phyloP scores from a whole-genome alignment of 1,139 yeast species.

The Yamadazyma triangularis region DNA sequence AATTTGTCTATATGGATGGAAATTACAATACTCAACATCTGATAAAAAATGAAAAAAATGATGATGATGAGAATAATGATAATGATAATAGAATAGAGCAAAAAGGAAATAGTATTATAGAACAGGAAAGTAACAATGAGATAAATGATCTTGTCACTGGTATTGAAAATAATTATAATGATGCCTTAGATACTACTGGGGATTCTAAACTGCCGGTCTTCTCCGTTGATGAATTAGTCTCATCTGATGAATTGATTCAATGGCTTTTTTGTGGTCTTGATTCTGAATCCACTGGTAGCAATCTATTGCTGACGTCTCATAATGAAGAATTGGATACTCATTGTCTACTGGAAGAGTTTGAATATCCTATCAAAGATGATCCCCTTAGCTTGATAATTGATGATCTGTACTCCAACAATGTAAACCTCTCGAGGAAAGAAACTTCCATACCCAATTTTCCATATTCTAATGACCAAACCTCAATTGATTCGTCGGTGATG shows the following conservation, averaged over 20 bases:
- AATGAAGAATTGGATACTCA: slow-evolving; percentile 10
- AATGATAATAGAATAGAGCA: neutral
- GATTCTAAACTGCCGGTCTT: slow-evolving; percentile 2
- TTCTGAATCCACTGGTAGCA: slow-evolving; percentile 2
- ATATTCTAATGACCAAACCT: slow-evolving; percentile 8
- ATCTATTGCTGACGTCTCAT: slow-evolving; percentile 7
- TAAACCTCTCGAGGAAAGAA: too few species aligned
- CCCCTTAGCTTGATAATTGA: too few species aligned
- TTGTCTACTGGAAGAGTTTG: slow-evolving; percentile 10
- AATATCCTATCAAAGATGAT: too few species aligned
- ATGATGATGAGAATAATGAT: too few species aligned
- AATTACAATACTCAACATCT: neutral
- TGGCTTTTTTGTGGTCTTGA: slow-evolving; percentile 14
- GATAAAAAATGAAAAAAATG: neutral
- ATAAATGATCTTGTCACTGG: neutral
- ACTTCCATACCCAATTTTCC: slow-evolving; percentile 11
- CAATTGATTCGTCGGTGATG: slow-evolving; percentile 6
- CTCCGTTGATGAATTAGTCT: slow-evolving; percentile 11
- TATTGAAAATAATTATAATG: neutral
- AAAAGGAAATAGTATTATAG: neutral
- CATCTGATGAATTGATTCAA: slow-evolving; percentile 12
- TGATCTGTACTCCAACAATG: too few species aligned
- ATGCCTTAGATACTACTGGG: neutral
- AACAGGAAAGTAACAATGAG: neutral
- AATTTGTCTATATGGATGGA: slow-evolving; percentile 6